A percentile compares a stretch with the other conserved stretches of the same genome.
These are phyloP conservation scores for Yamadazyma blattariae DNA, from an alignment of 1,139 yeast genomes.

Conservation along the genomic window DNA sequence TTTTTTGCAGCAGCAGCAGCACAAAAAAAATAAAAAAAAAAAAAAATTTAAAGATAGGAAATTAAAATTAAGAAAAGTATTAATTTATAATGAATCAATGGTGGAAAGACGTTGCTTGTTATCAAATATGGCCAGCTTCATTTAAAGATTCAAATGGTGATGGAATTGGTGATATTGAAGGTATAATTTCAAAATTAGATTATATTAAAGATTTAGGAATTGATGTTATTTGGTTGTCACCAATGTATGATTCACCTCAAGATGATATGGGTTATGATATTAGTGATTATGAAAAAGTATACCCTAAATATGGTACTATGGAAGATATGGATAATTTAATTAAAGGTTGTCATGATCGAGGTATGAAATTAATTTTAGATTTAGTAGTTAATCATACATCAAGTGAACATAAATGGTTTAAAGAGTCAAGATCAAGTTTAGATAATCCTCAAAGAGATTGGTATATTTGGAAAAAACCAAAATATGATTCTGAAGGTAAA, in stretches of 20 bases:
- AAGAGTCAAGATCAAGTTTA: constrained; percentile 53
- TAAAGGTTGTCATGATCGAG: constrained; percentile 45
- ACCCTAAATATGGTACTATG: constrained; percentile 53
- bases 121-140: constrained; percentile 61
- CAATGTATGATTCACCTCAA: constrained; percentile 59
- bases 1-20: too few species aligned
- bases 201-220: constrained; percentile 52
- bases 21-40: too few species aligned
- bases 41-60: too few species aligned
- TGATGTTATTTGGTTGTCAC: constrained; percentile 57
- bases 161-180: constrained; percentile 57
- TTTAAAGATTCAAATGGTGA: constrained; percentile 59
- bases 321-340: constrained; percentile 51
- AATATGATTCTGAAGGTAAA: constrained; percentile 38
- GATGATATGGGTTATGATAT: constrained; percentile 68
- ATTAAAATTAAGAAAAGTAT: too few species aligned
- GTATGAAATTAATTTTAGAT: constrained; percentile 52
- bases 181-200: constrained; percentile 51
- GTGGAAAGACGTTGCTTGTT: constrained; percentile 60
- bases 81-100: too few species aligned
- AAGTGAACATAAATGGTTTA: constrained; percentile 54
- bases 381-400: constrained; percentile 62
- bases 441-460: constrained; percentile 59
- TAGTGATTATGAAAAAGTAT: constrained; percentile 49
- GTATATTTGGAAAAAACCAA: constrained; percentile 57